Percentiles rank a stretch among this genome's conserved stretches.
phyloP scores from a whole-genome alignment of 495 filamentous ascomycete species.

The Penicillium atrosanguineum region DNA sequence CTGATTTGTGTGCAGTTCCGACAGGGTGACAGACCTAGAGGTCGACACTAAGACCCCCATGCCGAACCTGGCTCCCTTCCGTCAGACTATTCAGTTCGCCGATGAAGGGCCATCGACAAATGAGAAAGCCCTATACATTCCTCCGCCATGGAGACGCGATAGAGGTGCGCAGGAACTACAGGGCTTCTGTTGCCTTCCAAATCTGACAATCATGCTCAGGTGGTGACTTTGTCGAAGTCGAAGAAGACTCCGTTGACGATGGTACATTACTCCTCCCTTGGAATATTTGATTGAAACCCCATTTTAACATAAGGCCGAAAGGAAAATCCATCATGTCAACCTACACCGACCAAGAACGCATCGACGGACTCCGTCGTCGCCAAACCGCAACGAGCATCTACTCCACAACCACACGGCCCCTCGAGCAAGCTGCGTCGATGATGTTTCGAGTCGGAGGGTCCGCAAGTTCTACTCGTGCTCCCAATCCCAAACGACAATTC shows the following conservation, averaged over 20 bases:
- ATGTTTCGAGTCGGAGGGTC: conserved; percentile 5
- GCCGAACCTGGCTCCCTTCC: not conserved
- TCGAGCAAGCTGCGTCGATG: conserved; percentile 12
- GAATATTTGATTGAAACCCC: not conserved
- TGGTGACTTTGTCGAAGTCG: conserved; percentile 16
- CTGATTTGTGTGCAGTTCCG: not conserved
- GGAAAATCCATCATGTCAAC: not conserved
- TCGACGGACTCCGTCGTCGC: not conserved
- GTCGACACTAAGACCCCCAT: not conserved
- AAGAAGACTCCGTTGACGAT: conserved; percentile 11
- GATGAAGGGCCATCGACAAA: not conserved
- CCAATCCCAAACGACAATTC: not conserved
- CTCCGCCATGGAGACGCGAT: conserved; percentile 32
- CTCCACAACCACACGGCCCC: not conserved
- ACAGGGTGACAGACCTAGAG: not conserved
- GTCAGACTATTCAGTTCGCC: conserved; percentile 1
- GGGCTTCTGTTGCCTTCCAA: not conserved
- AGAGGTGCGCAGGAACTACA: conserved; percentile 18
- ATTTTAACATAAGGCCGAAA: not conserved
- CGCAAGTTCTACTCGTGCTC: not conserved
- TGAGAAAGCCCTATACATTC: conserved; percentile 33
- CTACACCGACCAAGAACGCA: not conserved
- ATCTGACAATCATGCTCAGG: conserved; percentile 12
- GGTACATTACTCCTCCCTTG: conserved; percentile 9
- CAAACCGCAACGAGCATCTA: not conserved